These are phyloP conservation scores for Pichia phayaonensis DNA, from an alignment of 805 yeast genomes.

Conservation along the genomic window DNA sequence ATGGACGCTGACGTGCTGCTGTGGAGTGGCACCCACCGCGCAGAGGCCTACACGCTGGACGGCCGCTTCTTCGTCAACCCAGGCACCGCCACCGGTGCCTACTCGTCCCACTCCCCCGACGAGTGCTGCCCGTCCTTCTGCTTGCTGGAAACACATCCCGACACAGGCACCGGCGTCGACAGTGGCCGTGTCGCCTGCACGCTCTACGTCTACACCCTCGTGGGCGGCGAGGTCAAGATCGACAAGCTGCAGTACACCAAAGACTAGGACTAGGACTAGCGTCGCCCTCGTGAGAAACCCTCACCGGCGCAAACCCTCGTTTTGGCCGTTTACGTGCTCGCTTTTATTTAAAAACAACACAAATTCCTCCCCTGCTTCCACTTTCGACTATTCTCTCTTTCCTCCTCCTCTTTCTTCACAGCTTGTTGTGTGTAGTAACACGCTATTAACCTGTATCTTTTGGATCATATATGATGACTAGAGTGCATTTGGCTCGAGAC, in stretches of 20 bases:
- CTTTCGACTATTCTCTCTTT: not conserved
- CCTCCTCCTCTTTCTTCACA: not conserved
- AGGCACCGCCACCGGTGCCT: slow-evolving; percentile 95
- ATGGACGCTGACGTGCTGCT: slow-evolving; percentile 85
- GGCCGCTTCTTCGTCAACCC: slow-evolving; percentile 94
- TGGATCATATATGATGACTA: slow-evolving; percentile 59
- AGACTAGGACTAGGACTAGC: too few species aligned
- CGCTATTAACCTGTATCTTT: not conserved
- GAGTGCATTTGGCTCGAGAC: slow-evolving; percentile 99
- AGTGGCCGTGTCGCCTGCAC: slow-evolving; percentile 44
- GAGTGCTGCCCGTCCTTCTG: slow-evolving; percentile 72
- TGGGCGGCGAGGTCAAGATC: slow-evolving; percentile 80
- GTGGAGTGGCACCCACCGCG: slow-evolving; percentile 86
- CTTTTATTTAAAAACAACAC: not conserved
- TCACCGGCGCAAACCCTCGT: not conserved
- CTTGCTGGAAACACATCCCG: slow-evolving; percentile 72
- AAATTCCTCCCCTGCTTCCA: not conserved
- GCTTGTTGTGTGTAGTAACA: not conserved
- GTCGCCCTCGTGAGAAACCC: not conserved
- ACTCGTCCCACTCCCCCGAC: slow-evolving; percentile 24
- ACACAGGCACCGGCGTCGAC: not conserved
- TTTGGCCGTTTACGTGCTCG: not conserved
- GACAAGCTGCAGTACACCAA: slow-evolving; percentile 32
- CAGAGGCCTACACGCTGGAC: slow-evolving; percentile 88
- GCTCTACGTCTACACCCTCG: slow-evolving; percentile 74